Percentiles rank a stretch among this genome's conserved stretches.
These are phyloP conservation scores for Camelina hispida DNA, from an alignment of 345 rosid genomes.

Conservation along the genomic window DNA sequence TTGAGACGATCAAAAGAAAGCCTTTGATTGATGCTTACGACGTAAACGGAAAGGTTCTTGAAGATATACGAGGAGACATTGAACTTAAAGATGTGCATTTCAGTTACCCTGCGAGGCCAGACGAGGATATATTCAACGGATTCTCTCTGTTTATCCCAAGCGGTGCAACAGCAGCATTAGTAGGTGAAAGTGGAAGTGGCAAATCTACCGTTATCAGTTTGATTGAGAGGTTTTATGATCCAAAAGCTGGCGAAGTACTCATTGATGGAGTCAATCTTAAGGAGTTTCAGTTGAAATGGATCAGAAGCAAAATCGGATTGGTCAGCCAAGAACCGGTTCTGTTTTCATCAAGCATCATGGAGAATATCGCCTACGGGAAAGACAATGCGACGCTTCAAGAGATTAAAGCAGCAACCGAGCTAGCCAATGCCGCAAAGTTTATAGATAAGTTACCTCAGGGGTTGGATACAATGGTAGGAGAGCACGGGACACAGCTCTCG, in stretches of 20 bases:
- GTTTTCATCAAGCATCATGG: conserved; percentile 70
- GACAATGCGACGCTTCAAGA: conserved; percentile 75
- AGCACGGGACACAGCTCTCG: conserved; percentile 89
- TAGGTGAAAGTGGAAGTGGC: conserved; percentile 92
- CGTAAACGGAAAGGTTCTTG: conserved; percentile 54
- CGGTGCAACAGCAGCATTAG: conserved; percentile 77
- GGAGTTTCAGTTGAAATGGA: conserved; percentile 79
- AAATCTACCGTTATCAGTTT: conserved; percentile 83
- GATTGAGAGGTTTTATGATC: conserved; percentile 86
- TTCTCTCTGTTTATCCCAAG: conserved; percentile 68
- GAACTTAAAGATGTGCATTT: conserved; percentile 69
- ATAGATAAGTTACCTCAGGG: conserved; percentile 86
- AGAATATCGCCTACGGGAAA: conserved; percentile 78
- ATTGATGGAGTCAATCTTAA: conserved; percentile 70
- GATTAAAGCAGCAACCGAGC: conserved; percentile 67
- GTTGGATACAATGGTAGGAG: conserved; percentile 87
- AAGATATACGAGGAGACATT: conserved; percentile 70
- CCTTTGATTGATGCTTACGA: conserved; percentile 73
- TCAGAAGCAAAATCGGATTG: conserved; percentile 71
- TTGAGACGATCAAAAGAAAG: conserved; percentile 70
- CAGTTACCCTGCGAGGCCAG: conserved; percentile 80
- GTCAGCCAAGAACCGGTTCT: conserved; percentile 89
- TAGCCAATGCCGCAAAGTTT: conserved; percentile 80
- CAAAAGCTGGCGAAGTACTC: conserved; percentile 65
- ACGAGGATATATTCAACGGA: conserved; percentile 67